Conservation (phyloP, 306 rosid species). For the Datisca glomerata region DNA sequence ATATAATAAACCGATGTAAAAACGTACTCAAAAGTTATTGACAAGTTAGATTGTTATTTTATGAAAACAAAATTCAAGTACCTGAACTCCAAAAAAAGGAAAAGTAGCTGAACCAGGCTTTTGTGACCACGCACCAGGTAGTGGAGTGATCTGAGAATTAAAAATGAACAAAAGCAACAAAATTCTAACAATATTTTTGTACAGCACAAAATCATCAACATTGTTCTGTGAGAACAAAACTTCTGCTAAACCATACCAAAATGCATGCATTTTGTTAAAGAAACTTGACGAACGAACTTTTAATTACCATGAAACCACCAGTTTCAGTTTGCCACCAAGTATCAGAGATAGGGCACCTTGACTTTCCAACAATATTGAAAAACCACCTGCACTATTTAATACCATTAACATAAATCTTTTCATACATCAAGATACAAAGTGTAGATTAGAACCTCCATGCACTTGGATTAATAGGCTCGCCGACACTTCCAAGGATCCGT, state of each 20-base stretch:
- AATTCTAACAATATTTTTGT: neutral
- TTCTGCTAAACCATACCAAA: neutral
- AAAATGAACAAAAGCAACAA: constrained; percentile 1
- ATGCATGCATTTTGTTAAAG: neutral
- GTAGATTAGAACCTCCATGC: constrained; percentile 66
- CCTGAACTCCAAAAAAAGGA: constrained; percentile 96
- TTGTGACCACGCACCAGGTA: constrained; percentile 93
- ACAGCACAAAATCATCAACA: neutral
- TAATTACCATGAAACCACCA: constrained; percentile 81
- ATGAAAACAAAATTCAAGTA: constrained; percentile 14
- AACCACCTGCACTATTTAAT: constrained; percentile 46
- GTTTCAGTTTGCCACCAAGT: constrained; percentile 99
- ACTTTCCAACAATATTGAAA: constrained; percentile 73
- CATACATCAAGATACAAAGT: neutral
- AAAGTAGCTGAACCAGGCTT: constrained; percentile 93
- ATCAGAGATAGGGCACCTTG: constrained; percentile 86
- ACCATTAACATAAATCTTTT: neutral
- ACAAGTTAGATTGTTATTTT: neutral
- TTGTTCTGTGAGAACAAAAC: neutral
- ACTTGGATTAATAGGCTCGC: constrained; percentile 93
- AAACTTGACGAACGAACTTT: constrained; percentile 3
- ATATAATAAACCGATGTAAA: neutral
- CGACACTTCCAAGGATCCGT: constrained; percentile 78
- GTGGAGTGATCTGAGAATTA: constrained; percentile 64
- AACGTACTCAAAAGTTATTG: neutral